These are phyloP conservation scores for Penicillium odoratum DNA, from an alignment of 495 filamentous ascomycete species.

Conservation along the genomic window DNA sequence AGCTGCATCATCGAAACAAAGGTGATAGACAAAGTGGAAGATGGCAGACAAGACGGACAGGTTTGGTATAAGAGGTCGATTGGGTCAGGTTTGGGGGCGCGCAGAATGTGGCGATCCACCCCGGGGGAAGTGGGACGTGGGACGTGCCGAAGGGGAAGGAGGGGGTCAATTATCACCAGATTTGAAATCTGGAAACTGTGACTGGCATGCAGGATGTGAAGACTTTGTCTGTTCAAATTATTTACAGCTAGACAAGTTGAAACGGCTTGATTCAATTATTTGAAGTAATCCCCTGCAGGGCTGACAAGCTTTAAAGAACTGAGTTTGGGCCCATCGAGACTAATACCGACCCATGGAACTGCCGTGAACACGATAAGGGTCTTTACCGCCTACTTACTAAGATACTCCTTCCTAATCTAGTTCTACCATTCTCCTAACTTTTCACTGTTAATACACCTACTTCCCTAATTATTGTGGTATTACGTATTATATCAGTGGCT, in stretches of 20 bases:
- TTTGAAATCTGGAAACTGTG: not conserved
- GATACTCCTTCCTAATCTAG: too few species aligned
- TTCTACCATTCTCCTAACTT: too few species aligned
- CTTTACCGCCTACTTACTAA: too few species aligned
- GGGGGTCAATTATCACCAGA: slow-evolving; percentile 6
- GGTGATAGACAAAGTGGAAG: too few species aligned
- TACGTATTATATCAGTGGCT: too few species aligned
- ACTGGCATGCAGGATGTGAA: slow-evolving; percentile 27
- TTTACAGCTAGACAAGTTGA: not conserved
- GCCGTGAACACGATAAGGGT: too few species aligned
- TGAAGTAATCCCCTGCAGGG: slow-evolving; percentile 9
- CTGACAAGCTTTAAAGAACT: slow-evolving; percentile 18
- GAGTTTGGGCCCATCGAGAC: not conserved
- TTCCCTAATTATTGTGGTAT: too few species aligned
- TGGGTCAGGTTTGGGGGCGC: slow-evolving; percentile 3
- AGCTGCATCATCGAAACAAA: slow-evolving; percentile 8
- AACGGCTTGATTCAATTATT: not conserved
- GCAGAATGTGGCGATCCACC: slow-evolving; percentile 23
- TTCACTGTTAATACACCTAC: too few species aligned
- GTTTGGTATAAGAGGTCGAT: not conserved
- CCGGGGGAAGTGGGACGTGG: slow-evolving; percentile 24
- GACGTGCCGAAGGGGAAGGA: slow-evolving; percentile 25
- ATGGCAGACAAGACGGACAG: not conserved
- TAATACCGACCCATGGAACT: not conserved
- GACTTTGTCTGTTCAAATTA: not conserved